Conservation (phyloP, 2,329 filamentous ascomycete genomes). For the Neofusicoccum laricinum region DNA sequence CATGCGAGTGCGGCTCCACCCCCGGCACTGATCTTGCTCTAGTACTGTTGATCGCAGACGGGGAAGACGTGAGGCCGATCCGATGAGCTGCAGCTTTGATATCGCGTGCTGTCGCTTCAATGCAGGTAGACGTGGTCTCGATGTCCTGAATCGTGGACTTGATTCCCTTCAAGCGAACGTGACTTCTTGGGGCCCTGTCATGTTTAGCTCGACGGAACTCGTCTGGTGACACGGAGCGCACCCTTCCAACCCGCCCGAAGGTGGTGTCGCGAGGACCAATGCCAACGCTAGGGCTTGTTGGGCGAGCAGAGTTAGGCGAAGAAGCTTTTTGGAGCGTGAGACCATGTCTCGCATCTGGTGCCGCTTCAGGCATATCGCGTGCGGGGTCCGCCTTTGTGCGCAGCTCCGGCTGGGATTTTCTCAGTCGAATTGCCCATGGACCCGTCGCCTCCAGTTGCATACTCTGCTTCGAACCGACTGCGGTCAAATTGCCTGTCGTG, state of each 20-base stretch:
- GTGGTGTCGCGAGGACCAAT: not conserved
- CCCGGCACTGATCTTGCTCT: not conserved
- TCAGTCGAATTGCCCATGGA: not conserved
- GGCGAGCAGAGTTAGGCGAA: not conserved
- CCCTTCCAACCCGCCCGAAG: not conserved
- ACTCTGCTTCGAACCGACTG: not conserved
- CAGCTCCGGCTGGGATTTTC: conserved; percentile 2
- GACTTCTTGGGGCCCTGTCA: not conserved
- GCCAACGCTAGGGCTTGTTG: conserved; percentile 13
- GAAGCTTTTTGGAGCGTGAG: not conserved
- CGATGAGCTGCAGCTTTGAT: not conserved
- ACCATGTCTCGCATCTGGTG: not conserved
- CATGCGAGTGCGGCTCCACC: not conserved
- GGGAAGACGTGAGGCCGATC: not conserved
- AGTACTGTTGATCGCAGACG: not conserved
- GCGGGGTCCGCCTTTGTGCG: not conserved
- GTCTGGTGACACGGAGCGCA: not conserved
- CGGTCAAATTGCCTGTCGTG: not conserved
- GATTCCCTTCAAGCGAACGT: not conserved
- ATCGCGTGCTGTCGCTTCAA: not conserved
- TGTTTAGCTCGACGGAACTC: not conserved
- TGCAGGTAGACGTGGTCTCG: not conserved
- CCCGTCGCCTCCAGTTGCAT: not conserved
- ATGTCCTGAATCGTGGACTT: not conserved
- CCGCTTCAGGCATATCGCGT: not conserved